Percentiles rank a stretch among this genome's conserved stretches.
These are phyloP conservation scores for Canavalia gladiata DNA, from an alignment of 306 rosid species.

Conservation along the genomic window DNA sequence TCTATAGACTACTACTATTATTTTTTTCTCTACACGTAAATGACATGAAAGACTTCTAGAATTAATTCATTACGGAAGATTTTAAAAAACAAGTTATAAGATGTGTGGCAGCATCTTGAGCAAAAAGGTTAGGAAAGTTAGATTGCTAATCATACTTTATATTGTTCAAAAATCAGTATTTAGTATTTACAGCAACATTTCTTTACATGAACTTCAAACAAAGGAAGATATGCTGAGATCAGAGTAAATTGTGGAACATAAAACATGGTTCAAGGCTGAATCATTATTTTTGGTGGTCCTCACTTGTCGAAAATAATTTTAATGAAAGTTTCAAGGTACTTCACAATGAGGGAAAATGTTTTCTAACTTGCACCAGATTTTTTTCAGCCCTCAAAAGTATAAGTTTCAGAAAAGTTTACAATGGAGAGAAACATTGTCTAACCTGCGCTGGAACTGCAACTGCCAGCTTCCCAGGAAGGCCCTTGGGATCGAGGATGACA, in stretches of 20 bases:
- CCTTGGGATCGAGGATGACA: slow-evolving; percentile 71
- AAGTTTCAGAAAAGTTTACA: slow-evolving; percentile 26
- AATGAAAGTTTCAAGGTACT: slow-evolving; percentile 24
- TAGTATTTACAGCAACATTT: background rate
- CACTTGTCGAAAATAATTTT: background rate
- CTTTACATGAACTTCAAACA: slow-evolving; percentile 22
- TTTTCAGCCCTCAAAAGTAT: slow-evolving; percentile 15
- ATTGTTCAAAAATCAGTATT: slow-evolving; percentile 8
- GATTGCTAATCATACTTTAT: background rate
- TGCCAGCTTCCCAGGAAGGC: slow-evolving; percentile 79
- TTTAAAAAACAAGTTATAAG: background rate
- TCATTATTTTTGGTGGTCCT: slow-evolving; percentile 3
- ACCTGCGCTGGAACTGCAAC: slow-evolving; percentile 94
- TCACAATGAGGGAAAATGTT: slow-evolving; percentile 8
- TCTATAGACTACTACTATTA: background rate
- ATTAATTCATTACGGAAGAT: background rate
- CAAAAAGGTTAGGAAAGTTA: slow-evolving; percentile 4
- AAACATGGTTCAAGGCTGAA: slow-evolving; percentile 10
- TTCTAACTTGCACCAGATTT: slow-evolving; percentile 64
- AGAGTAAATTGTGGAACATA: slow-evolving; percentile 22
- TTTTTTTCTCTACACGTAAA: background rate
- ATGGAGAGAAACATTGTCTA: slow-evolving; percentile 49
- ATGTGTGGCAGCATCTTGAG: background rate
- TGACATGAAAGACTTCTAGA: slow-evolving; percentile 11
- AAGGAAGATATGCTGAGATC: slow-evolving; percentile 20